Percentiles rank a stretch among this genome's conserved stretches.
These are phyloP conservation scores for Oldenlandia corymbosa DNA, from an alignment of 257 asterid species.

Conservation along the genomic window DNA sequence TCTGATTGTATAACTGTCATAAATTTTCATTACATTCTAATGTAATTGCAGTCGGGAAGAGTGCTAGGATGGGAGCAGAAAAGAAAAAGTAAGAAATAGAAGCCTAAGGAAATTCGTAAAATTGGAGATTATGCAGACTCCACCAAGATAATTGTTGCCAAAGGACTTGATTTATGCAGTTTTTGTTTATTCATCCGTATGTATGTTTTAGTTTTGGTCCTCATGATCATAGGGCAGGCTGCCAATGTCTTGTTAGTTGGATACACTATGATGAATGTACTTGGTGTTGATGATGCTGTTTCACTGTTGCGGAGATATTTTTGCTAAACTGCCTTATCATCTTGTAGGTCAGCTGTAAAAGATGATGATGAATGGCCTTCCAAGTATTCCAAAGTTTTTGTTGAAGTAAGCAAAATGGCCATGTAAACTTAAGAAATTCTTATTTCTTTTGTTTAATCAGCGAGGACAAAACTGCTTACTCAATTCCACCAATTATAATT, in stretches of 20 bases:
- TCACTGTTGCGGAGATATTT: neutral
- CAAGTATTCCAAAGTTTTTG: conserved; percentile 83
- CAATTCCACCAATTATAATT: neutral
- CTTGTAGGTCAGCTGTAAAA: conserved; percentile 74
- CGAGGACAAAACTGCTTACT: neutral
- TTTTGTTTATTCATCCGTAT: neutral
- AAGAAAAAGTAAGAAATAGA: neutral
- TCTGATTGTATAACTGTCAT: neutral
- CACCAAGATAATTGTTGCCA: neutral
- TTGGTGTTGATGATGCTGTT: neutral
- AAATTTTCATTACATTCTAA: neutral
- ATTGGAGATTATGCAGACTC: neutral
- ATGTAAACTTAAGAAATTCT: neutral
- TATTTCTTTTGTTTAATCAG: neutral
- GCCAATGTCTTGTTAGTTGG: neutral
- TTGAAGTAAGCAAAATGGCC: conserved; percentile 52
- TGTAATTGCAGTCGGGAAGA: neutral
- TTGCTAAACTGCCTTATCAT: conserved; percentile 8
- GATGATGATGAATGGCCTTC: conserved; percentile 99
- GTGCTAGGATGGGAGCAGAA: neutral
- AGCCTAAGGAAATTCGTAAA: neutral
- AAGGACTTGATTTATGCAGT: neutral
- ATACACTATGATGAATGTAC: neutral
- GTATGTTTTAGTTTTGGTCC: neutral
- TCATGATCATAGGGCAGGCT: neutral